Conservation (phyloP, 1,139 yeast species). For the Starmera stellimalicola region DNA sequence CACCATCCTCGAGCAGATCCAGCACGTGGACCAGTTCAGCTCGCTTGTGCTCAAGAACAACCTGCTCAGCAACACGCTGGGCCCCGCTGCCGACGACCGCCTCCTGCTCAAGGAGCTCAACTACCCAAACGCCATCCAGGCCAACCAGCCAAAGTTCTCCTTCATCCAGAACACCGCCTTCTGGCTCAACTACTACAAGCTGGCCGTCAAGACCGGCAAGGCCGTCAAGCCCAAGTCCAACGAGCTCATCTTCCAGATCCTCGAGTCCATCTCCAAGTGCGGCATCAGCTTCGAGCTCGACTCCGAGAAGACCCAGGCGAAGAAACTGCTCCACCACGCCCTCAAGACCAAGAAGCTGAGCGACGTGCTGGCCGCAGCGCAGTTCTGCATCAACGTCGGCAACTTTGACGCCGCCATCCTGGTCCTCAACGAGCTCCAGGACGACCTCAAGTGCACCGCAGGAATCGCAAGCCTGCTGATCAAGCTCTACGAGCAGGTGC, state of each 20-base stretch:
- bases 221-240: slow-evolving; percentile 3
- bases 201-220: slow-evolving; percentile 13
- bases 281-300: slow-evolving; percentile 10
- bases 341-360: slow-evolving; percentile 22
- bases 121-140: slow-evolving; percentile 14
- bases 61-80: slow-evolving; percentile 15
- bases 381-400: slow-evolving; percentile 29
- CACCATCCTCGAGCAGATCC: slow-evolving; percentile 26
- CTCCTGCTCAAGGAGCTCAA: slow-evolving; percentile 24
- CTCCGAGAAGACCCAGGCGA: slow-evolving; percentile 13
- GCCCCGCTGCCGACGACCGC: slow-evolving; percentile 17
- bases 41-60: slow-evolving; percentile 24
- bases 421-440: slow-evolving; percentile 30
- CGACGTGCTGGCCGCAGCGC: slow-evolving; percentile 36
- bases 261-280: slow-evolving; percentile 8
- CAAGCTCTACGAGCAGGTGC: slow-evolving; percentile 34
- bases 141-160: slow-evolving; percentile 14
- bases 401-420: slow-evolving; percentile 37
- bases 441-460: slow-evolving; percentile 24
- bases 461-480: slow-evolving; percentile 37
- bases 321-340: slow-evolving; percentile 24
- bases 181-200: slow-evolving; percentile 13
- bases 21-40: slow-evolving; percentile 16
- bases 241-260: slow-evolving; percentile 10
- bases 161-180: slow-evolving; percentile 10